Evolutionary conservation across 169 alveolate species (phyloP), one percentile per base, ranked within the genome.

Genomic region (Amoebophrya sp.): DNA sequence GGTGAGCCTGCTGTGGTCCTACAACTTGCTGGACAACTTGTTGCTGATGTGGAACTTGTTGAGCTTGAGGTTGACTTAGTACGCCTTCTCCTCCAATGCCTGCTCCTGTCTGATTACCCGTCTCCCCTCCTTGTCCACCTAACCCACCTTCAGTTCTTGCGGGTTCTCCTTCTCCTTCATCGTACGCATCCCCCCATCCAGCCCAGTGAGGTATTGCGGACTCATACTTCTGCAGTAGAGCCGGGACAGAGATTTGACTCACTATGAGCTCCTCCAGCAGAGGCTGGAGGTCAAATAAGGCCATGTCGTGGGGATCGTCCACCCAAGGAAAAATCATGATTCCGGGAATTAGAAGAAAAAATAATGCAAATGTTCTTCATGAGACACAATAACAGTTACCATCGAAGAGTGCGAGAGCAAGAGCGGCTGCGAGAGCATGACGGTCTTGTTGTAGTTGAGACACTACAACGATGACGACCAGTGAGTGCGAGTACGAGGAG

Each of bases 271-370:
- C 94, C 90, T 93, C 94, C 23, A 96, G 91, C 0, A 96, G 77
- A 1, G 97, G 97, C 33, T 93, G 93, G 29, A 96, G 92, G 53
- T 95, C 95, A 36, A 90, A 78, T 10, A 96, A 93, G 36, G 95
- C 96, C 40, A 93, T 93, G 91, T 96, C 98, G 54, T 93, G 93
- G 83, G 91, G 89, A 89, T 97, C 98, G 89, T 95, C 96, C 92
- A 95, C 6, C 65, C 65, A 47, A 12, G 18, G 6, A 18, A 47
- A 47, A 47, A n/a, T n/a, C n/a, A n/a, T n/a, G n/a, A n/a, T n/a
- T n/a, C n/a, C n/a, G n/a, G n/a, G n/a, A n/a, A n/a, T n/a, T n/a
- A n/a, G n/a, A n/a, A n/a, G n/a, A n/a, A n/a, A n/a, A n/a, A n/a
- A n/a, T n/a, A n/a, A n/a, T n/a, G n/a, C n/a, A n/a, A n/a, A n/a